A percentile compares a stretch with the other conserved stretches of the same genome.
Conservation (phyloP, 176 grass and related monocot species). For the Guadua angustifolia region DNA sequence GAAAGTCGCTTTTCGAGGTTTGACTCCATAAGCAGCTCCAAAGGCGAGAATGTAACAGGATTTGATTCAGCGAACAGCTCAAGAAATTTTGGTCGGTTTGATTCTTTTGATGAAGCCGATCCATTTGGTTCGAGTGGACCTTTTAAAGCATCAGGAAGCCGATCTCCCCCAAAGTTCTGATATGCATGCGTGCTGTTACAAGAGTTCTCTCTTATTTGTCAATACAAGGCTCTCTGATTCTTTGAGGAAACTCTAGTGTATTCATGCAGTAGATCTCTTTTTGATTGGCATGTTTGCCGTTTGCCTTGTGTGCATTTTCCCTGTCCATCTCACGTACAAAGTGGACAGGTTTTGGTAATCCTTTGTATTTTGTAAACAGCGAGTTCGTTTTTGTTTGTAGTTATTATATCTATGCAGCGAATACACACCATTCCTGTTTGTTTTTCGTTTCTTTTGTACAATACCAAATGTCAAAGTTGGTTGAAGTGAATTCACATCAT, state of each 20-base stretch:
- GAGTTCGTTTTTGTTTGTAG: conserved; percentile 41
- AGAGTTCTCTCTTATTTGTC: conserved; percentile 32
- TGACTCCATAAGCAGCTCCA: conserved; percentile 71
- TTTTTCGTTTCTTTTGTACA: conserved; percentile 14
- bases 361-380: conserved; percentile 33
- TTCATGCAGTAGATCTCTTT: conserved; percentile 15
- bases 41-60: conserved; percentile 53
- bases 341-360: conserved; percentile 36
- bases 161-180: conserved; percentile 69
- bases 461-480: not conserved
- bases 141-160: conserved; percentile 78
- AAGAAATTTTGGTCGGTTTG: conserved; percentile 73
- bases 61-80: conserved; percentile 72
- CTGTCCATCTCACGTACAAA: conserved; percentile 36
- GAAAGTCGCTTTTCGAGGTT: conserved; percentile 73
- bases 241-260: conserved; percentile 14
- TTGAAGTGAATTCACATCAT: not conserved
- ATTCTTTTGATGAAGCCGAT: conserved; percentile 92
- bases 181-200: conserved; percentile 4
- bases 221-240: conserved; percentile 18
- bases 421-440: not conserved
- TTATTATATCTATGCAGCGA: conserved; percentile 11
- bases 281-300: not conserved
- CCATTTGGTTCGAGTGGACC: conserved; percentile 91
- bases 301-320: conserved; percentile 43